Conservation (phyloP, 805 yeast species). For the fission yeast (Schizosaccharomyces pombe) region DNA sequence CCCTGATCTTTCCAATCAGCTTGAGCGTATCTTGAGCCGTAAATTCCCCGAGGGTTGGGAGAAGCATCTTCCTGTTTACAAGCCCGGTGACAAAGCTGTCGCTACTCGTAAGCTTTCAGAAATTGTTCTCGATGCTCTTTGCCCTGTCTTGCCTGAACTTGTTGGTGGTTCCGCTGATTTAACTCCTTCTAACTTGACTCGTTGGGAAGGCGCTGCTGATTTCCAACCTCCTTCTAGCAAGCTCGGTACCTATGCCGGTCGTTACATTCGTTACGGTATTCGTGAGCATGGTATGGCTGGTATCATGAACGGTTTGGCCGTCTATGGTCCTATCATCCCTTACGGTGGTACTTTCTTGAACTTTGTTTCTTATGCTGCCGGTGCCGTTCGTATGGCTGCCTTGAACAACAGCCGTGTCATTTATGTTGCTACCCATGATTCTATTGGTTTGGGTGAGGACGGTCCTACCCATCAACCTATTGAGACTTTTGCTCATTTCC, state of each 20-base stretch:
- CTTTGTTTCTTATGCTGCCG: slow-evolving; percentile 43
- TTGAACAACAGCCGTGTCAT: slow-evolving; percentile 23
- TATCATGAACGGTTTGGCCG: slow-evolving; percentile 88
- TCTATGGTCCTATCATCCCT: slow-evolving; percentile 62
- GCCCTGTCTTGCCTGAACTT: slow-evolving; percentile 55
- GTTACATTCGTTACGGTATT: slow-evolving; percentile 92
- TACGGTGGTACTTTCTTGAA: slow-evolving; percentile 96
- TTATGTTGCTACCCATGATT: slow-evolving; percentile 34
- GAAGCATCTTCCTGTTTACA: slow-evolving; percentile 51
- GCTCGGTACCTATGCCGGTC: slow-evolving; percentile 71
- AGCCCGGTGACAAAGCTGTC: slow-evolving; percentile 52
- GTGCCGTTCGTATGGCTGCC: slow-evolving; percentile 29
- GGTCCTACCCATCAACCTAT: slow-evolving; percentile 39
- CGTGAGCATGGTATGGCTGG: slow-evolving; percentile 99
- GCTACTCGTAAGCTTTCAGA: slow-evolving; percentile 92
- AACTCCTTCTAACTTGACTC: slow-evolving; percentile 89
- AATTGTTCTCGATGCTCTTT: slow-evolving; percentile 40
- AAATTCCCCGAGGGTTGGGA: slow-evolving; percentile 72
- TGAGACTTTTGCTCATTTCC: slow-evolving; percentile 27
- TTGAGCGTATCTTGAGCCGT: slow-evolving; percentile 52
- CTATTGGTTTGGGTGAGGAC: slow-evolving; percentile 35
- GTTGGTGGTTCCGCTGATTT: slow-evolving; percentile 97
- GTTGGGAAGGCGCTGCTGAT: slow-evolving; percentile 61
- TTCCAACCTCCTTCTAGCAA: slow-evolving; percentile 73
- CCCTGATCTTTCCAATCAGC: slow-evolving; percentile 60